Evolutionary conservation across 139 green algal genomes (phyloP).

Genomic region (Tetratostichococcus sp.): DNA sequence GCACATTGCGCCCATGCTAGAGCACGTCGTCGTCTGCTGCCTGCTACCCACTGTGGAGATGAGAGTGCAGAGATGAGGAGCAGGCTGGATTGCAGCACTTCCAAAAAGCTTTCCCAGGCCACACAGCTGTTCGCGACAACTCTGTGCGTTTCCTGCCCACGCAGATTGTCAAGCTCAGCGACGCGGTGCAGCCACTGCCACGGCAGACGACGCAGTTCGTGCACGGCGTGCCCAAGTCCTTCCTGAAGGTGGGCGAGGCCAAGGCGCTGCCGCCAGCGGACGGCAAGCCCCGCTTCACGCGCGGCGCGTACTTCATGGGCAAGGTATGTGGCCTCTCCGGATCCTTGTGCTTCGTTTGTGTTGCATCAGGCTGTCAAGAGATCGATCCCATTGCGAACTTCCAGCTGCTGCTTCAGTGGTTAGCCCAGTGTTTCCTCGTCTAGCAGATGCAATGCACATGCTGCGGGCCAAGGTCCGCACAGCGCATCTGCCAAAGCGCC

Average conservation of each 20-base stretch:
- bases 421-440: too few species aligned
- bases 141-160: too few species aligned
- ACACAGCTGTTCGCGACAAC: too few species aligned
- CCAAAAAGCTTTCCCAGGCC: too few species aligned
- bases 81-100: too few species aligned
- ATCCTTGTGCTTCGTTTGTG: neutral
- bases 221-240: constrained; percentile 88
- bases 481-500: too few species aligned
- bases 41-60: too few species aligned
- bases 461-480: constrained; percentile 91
- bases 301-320: constrained; percentile 95
- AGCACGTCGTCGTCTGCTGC: neutral
- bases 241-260: constrained; percentile 74
- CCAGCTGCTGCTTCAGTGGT: too few species aligned
- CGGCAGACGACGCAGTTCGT: constrained; percentile 87
- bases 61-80: too few species aligned
- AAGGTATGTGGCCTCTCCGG: constrained; percentile 8
- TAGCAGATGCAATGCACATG: neutral
- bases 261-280: constrained; percentile 29
- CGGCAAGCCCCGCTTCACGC: constrained; percentile 31
- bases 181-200: constrained; percentile 92
- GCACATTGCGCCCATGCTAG: too few species aligned
- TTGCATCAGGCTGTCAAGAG: too few species aligned
- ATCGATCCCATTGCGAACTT: too few species aligned
- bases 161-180: constrained; percentile 90